Percentiles rank a stretch among this genome's conserved stretches.
Conservation (phyloP, 2,329 filamentous ascomycete genomes). For the Arthrobotrys iridis region DNA sequence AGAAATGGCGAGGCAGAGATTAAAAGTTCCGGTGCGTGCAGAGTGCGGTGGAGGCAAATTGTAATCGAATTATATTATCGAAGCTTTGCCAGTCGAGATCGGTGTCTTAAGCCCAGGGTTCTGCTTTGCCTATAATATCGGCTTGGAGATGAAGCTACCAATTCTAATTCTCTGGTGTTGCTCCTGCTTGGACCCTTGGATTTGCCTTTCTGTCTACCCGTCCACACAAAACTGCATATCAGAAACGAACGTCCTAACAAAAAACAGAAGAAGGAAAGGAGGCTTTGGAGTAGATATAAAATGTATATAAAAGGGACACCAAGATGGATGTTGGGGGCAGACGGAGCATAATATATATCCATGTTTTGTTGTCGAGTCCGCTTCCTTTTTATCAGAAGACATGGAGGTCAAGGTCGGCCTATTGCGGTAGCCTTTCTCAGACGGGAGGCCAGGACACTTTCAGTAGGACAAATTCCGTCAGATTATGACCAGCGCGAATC, state of each 20-base stretch:
- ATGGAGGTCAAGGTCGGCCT: conserved; percentile 36
- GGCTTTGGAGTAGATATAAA: conserved; percentile 42
- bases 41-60: conserved; percentile 43
- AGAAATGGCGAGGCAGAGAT: conserved; percentile 30
- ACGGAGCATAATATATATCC: conserved; percentile 53
- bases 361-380: conserved; percentile 38
- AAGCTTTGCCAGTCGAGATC: conserved; percentile 26
- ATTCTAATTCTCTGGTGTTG: conserved; percentile 32
- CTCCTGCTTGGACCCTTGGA: conserved; percentile 14
- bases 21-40: conserved; percentile 33
- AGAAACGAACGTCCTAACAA: conserved; percentile 48
- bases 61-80: conserved; percentile 35
- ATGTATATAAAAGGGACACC: conserved; percentile 26
- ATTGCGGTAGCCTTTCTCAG: conserved; percentile 28
- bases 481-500: conserved; percentile 41
- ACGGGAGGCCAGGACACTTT: conserved; percentile 46
- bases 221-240: conserved; percentile 32
- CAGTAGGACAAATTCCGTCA: conserved; percentile 50
- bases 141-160: conserved; percentile 30
- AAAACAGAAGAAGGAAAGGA: conserved; percentile 47
- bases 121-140: conserved; percentile 23
- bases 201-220: conserved; percentile 13
- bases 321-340: conserved; percentile 44
- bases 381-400: conserved; percentile 49
- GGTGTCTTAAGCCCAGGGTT: conserved; percentile 17